Conservation (phyloP, 2,329 filamentous ascomycete species). For the Rhexocercosporidium sp. region DNA sequence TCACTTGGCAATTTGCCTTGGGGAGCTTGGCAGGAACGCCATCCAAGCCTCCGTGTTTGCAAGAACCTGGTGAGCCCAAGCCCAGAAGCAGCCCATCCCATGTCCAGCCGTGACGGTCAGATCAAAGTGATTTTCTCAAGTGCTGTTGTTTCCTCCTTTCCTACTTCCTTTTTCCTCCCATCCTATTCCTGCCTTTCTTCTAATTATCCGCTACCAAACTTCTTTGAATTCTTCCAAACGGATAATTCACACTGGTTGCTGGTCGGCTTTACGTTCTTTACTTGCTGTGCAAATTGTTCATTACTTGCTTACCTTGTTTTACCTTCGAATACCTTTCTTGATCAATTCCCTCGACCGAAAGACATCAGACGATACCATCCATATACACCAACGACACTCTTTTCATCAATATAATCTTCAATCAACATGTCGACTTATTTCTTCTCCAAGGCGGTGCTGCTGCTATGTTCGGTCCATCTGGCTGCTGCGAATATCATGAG, state of each 20-base stretch:
- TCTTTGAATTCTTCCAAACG: constrained; percentile 9
- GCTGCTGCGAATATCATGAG: constrained; percentile 11
- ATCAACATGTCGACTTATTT: constrained; percentile 9
- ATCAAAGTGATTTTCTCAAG: constrained; percentile 1
- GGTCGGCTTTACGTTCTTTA: constrained; percentile 16
- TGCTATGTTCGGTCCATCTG: constrained; percentile 5
- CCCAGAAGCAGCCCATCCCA: not conserved
- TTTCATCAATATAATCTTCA: constrained; percentile 12
- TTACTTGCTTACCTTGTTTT: constrained; percentile 12
- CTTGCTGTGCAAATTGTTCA: constrained; percentile 15
- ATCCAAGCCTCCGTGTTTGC: constrained; percentile 14
- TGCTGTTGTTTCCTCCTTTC: not conserved
- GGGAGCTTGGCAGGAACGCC: constrained; percentile 8
- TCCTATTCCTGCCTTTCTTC: not conserved
- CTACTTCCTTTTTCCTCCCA: not conserved
- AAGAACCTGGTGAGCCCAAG: not conserved
- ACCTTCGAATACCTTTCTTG: constrained; percentile 12
- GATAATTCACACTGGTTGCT: constrained; percentile 15
- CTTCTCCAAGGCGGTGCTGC: constrained; percentile 10
- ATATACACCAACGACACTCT: not conserved
- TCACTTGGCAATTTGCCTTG: constrained; percentile 17
- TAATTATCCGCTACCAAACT: constrained; percentile 14
- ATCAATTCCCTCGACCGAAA: not conserved
- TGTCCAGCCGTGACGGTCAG: not conserved
- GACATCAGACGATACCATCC: not conserved